phyloP scores from a whole-genome alignment of 1,284 basidiomycete species.

The Ceratobasidium sp. region DNA sequence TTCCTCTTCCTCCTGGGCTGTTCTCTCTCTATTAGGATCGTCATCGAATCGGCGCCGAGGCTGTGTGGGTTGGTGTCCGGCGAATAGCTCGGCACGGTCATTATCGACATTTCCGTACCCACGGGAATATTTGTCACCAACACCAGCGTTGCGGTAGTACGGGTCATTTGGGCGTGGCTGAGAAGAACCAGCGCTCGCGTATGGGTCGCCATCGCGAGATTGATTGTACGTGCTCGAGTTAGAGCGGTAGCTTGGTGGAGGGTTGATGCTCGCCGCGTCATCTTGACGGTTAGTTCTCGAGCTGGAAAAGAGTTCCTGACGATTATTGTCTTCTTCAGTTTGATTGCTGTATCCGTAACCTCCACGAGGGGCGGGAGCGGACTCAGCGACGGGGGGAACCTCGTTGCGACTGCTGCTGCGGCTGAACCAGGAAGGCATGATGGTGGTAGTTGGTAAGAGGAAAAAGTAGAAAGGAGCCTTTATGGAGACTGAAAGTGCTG shows the following conservation, averaged over 20 bases:
- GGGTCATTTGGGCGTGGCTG: conserved; percentile 20
- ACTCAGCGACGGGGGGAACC: conserved; percentile 69
- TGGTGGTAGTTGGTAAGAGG: neutral
- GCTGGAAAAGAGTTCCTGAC: conserved; percentile 47
- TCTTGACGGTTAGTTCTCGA: conserved; percentile 44
- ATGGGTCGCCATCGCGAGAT: conserved; percentile 69
- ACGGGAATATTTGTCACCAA: conserved; percentile 68
- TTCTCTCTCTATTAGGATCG: conserved; percentile 56
- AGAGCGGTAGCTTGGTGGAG: conserved; percentile 57
- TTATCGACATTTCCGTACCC: conserved; percentile 60
- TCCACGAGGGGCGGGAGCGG: conserved; percentile 43
- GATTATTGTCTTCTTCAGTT: conserved; percentile 39
- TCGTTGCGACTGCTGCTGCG: conserved; percentile 42
- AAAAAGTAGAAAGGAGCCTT: neutral
- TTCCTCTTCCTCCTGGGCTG: conserved; percentile 85
- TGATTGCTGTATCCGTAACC: neutral
- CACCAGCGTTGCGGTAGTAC: conserved; percentile 44
- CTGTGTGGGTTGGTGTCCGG: conserved; percentile 64
- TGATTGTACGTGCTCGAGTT: conserved; percentile 65
- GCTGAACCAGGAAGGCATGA: conserved; percentile 29
- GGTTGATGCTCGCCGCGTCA: conserved; percentile 52
- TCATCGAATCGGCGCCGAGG: conserved; percentile 61
- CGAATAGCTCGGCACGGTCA: conserved; percentile 76
- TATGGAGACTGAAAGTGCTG: neutral
- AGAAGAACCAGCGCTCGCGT: conserved; percentile 42